A percentile compares a stretch with the other conserved stretches of the same genome.
phyloP scores from a whole-genome alignment of 495 filamentous ascomycete genomes.

The Hyaloscypha finlandica region DNA sequence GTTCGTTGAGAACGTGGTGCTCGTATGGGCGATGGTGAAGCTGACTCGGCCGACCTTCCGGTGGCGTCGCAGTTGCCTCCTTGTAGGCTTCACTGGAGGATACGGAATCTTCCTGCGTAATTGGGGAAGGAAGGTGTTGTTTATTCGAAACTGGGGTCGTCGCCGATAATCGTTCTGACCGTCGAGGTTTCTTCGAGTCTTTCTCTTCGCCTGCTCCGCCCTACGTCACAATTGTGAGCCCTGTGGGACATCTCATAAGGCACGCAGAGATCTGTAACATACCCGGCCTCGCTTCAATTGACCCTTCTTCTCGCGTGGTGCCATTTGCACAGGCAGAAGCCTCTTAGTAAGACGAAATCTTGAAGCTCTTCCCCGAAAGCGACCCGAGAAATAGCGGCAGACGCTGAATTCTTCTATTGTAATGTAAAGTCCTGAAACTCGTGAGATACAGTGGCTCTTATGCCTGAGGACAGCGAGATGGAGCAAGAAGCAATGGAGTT shows the following conservation, averaged over 20 bases:
- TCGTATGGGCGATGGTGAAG: constrained; percentile 51
- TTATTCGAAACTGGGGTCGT: constrained; percentile 61
- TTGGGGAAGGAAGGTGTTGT: constrained; percentile 77
- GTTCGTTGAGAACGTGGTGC: constrained; percentile 15
- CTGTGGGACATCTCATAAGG: constrained; percentile 12
- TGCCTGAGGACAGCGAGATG: constrained; percentile 5
- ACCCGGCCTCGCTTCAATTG: constrained; percentile 57
- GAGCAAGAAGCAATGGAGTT: not conserved
- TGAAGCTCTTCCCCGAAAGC: not conserved
- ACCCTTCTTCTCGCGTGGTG: constrained; percentile 54
- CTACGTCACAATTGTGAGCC: constrained; percentile 31
- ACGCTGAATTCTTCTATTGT: not conserved
- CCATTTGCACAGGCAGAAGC: constrained; percentile 41
- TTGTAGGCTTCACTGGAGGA: constrained; percentile 60
- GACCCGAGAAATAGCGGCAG: not conserved
- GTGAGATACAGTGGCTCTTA: not conserved
- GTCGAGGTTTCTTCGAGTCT: constrained; percentile 66
- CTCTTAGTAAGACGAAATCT: not conserved
- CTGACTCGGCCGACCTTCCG: constrained; percentile 61
- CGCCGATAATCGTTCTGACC: constrained; percentile 57
- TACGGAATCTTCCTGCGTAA: constrained; percentile 64
- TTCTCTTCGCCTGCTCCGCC: constrained; percentile 40
- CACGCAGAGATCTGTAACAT: constrained; percentile 30
- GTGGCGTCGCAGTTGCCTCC: constrained; percentile 72
- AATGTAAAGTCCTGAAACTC: not conserved